Conservation (phyloP, 257 asterid genomes). For the Solanum chilense region DNA sequence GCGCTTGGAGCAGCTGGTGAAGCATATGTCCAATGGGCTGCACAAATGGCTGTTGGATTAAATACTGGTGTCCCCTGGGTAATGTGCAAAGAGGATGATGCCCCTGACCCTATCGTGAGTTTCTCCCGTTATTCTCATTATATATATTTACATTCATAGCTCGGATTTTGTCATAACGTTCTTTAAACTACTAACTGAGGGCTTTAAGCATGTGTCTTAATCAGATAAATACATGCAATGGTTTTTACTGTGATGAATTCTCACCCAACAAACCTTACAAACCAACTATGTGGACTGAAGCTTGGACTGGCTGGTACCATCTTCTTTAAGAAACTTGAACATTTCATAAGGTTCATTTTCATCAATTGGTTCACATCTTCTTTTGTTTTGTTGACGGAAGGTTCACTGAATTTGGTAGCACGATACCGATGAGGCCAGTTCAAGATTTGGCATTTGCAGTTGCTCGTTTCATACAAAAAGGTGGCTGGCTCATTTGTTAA, state of each 20-base stretch:
- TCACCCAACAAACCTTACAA: conserved; percentile 62
- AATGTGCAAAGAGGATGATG: conserved; percentile 70
- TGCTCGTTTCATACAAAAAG: conserved; percentile 47
- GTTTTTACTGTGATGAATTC: conserved; percentile 53
- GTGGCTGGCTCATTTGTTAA: conserved; percentile 59
- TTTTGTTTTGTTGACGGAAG: conserved; percentile 8
- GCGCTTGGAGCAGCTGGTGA: conserved; percentile 45
- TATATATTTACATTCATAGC: not conserved
- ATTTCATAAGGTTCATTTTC: not conserved
- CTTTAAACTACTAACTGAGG: not conserved
- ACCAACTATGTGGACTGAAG: conserved; percentile 69
- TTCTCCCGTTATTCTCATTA: not conserved
- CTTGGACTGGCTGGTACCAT: conserved; percentile 62
- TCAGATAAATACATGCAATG: conserved; percentile 68
- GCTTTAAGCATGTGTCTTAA: not conserved
- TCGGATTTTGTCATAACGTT: not conserved
- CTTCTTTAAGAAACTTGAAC: too few species aligned
- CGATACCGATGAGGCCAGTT: conserved; percentile 45
- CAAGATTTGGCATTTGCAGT: conserved; percentile 74
- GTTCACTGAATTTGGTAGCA: conserved; percentile 60
- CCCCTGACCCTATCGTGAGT: conserved; percentile 62
- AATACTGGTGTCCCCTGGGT: conserved; percentile 67
- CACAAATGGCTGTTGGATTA: conserved; percentile 54
- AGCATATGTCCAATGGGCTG: conserved; percentile 59
- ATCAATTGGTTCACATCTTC: not conserved